Conservation (phyloP, 495 filamentous ascomycete genomes). For the Parachaetomium inaequale region DNA sequence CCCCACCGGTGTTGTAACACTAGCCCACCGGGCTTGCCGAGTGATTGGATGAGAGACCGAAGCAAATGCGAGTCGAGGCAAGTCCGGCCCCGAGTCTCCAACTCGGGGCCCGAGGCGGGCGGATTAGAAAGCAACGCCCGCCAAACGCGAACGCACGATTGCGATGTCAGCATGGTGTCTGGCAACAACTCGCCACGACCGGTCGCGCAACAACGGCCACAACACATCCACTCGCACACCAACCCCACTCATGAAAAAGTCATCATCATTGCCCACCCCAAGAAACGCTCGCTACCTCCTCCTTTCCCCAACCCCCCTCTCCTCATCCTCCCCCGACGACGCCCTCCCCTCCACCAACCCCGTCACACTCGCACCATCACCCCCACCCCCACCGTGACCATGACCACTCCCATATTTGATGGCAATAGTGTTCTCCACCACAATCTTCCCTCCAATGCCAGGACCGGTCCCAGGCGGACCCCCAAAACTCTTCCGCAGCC, state of each 20-base stretch:
- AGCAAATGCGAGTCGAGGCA: too few species aligned
- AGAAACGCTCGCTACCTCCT: background rate
- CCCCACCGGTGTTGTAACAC: constrained; percentile 7
- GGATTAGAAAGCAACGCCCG: too few species aligned
- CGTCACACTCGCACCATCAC: constrained; percentile 13
- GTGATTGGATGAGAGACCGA: too few species aligned
- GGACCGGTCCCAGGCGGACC: background rate
- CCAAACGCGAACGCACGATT: too few species aligned
- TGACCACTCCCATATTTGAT: constrained; percentile 2
- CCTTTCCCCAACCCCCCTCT: background rate
- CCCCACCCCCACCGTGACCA: background rate
- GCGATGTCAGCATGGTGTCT: too few species aligned
- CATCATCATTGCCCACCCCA: background rate
- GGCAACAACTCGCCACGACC: background rate
- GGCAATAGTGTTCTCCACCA: background rate
- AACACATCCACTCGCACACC: background rate
- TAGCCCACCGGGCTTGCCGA: too few species aligned
- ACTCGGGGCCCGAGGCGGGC: too few species aligned
- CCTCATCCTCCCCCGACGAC: background rate
- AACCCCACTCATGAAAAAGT: background rate
- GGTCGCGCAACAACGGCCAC: background rate
- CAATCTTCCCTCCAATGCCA: background rate
- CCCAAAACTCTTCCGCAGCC: background rate
- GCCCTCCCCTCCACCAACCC: constrained; percentile 12
- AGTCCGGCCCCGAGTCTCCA: too few species aligned